A percentile compares a stretch with the other conserved stretches of the same genome.
These are phyloP conservation scores for Leccinum variabile DNA, from an alignment of 1,284 basidiomycete genomes.

Conservation along the genomic window DNA sequence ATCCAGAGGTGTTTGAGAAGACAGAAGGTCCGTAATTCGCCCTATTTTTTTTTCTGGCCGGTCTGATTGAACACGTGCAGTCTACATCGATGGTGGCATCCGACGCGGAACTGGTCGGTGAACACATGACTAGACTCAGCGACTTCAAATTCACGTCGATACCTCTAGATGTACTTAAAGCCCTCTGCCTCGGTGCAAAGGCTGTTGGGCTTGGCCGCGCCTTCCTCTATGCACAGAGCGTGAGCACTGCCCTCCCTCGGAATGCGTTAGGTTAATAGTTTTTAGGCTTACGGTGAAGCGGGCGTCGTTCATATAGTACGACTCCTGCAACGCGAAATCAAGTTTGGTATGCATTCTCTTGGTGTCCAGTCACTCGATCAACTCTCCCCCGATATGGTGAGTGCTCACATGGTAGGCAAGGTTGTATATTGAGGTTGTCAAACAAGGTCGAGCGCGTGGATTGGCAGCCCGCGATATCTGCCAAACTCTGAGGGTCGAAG, in stretches of 20 bases:
- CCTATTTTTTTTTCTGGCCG: neutral
- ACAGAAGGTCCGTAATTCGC: slow-evolving; percentile 52
- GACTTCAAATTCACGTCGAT: slow-evolving; percentile 1
- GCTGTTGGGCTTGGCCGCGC: slow-evolving; percentile 89
- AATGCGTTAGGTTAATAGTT: slow-evolving; percentile 9
- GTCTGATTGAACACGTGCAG: slow-evolving; percentile 35
- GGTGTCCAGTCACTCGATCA: slow-evolving; percentile 74
- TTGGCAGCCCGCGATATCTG: slow-evolving; percentile 51
- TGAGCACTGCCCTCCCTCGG: slow-evolving; percentile 36
- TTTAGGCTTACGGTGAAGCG: slow-evolving; percentile 76
- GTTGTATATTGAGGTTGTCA: slow-evolving; percentile 48
- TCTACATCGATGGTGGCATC: slow-evolving; percentile 90
- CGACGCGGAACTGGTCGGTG: slow-evolving; percentile 73
- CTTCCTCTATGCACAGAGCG: slow-evolving; percentile 90
- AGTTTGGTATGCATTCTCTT: slow-evolving; percentile 76
- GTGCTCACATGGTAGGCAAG: slow-evolving; percentile 11
- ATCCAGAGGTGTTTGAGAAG: slow-evolving; percentile 75
- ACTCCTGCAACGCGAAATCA: slow-evolving; percentile 81
- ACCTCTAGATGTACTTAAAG: slow-evolving; percentile 78
- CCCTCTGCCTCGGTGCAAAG: slow-evolving; percentile 85
- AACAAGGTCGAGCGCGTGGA: slow-evolving; percentile 65
- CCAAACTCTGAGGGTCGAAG: slow-evolving; percentile 23
- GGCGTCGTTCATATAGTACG: slow-evolving; percentile 76
- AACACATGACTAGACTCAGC: neutral
- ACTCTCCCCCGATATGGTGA: slow-evolving; percentile 79